Base-by-base conservation (phyloP, 306 rosid species). In the Vigna unguiculata region DNA sequence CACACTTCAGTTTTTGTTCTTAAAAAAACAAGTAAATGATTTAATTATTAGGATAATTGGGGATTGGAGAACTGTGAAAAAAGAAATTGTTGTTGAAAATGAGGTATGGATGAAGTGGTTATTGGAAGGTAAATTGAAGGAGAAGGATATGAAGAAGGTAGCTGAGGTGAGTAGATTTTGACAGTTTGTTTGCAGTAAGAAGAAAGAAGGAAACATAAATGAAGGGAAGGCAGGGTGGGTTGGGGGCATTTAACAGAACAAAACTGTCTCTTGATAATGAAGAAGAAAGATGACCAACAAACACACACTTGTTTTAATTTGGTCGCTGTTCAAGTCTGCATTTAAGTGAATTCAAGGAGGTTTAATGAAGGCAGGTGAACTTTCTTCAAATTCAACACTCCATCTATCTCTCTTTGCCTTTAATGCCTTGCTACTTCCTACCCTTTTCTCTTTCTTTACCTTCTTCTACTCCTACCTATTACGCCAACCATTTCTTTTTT, bases 281-380 rank as follows among this genome's bases (percentile, higher is more conserved):
- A 36, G 80, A 76, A 72, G 82, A 77, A 87, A 74, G 79, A 76
- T 68, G 83, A 80, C 76, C 84, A 78, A 87, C 86, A 79, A 76
- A 82, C n/a, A 82, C 72, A 80, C 69, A 77, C 38, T 75, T 36
- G 78, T 78, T 86, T 87, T 79, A 81, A 82, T 84, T 85, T 91
- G 90, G 86, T 82, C 89, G 83, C 81, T 76, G 84, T 88, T 91
- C 77, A 86, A 86, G 80, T 87, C 86, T 82, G 97, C 96, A 88
- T 91, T 90, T 75, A 93, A 81, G 90, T 88, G 96, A 90, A 90
- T 91, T 91, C 89, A 92, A 87, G 89, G 70, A 81, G 85, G 85
- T 70, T 90, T 91, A 86, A 94, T 86, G 93, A 85, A 90, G 88
- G 87, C 93, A 87, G 96, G 89, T 88, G 87, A 79, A 83, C 90